Evolutionary conservation across 768 basidiomycete species (phyloP), one percentile per base, ranked within the genome.

Genomic region (Tylopilus rubrobrunneus): DNA sequence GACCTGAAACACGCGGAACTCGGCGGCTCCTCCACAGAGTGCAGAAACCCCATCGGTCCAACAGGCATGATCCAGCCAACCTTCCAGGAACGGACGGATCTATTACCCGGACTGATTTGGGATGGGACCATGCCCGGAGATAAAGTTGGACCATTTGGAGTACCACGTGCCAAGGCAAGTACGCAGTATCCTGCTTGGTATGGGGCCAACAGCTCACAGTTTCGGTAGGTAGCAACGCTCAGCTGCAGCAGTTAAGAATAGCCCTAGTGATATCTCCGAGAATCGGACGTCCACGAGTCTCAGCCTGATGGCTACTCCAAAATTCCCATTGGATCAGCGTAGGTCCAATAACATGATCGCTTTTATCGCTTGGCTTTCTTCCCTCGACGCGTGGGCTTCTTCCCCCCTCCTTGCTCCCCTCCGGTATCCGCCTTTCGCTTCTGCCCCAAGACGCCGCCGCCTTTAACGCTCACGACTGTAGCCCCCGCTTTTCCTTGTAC

Each of bases 391-490:
- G 80, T 77, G 34, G 72, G 67, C 62, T 83, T 85, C 70, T 81
- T 72, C 78, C 25, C 71, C 44, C 51, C 64, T 72, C 50, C 64
- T 72, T 73, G 51, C 63, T 66, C 48, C 62, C 69, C 66, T 25
- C 67, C 70, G 33, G 25, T 33, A 19, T 23, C 57, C 48, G 74
- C 74, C 71, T 89, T 90, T 62, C 86, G 75, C 64, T 90, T 88
- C 60, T 80, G 75, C 4, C 76, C 77, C 1, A 67, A 68, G 5
- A 59, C 57, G 6, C 61, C 65, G 36, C 62, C 66, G 0, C 50
- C 71, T 68, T 88, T 91, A 21, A 97, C 78, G 62, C 87, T 93
- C 42, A 96, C 80, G 14, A 94, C 81, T 1, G 86, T 87, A 31
- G 85, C 81, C 51, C 79, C 82, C 33, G 77, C 78, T 15, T 54